Evolutionary conservation across 2,329 filamentous ascomycete species (phyloP).

Genomic region (Lomentospora prolificans): DNA sequence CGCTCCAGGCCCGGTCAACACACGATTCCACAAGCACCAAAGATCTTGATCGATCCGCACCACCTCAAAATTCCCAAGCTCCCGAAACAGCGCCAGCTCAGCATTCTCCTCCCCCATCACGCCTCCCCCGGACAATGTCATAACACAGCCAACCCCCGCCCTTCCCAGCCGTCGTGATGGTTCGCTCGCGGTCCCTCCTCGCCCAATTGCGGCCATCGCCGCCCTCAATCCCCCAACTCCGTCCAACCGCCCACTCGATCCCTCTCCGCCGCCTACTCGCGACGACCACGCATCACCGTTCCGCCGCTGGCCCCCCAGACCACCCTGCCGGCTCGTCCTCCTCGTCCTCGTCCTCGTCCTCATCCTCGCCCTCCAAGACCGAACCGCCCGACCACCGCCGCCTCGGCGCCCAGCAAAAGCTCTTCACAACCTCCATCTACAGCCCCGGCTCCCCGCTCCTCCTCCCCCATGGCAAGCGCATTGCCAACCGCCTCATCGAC

Average conservation of each 20-base stretch:
- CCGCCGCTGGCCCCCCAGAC: background rate
- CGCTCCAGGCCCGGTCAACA: too few species aligned
- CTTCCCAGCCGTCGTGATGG: background rate
- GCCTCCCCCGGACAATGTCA: slow-evolving; percentile 6
- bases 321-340: too few species aligned
- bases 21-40: too few species aligned
- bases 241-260: background rate
- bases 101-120: background rate
- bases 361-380: too few species aligned
- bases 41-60: too few species aligned
- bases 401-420: slow-evolving; percentile 55
- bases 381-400: slow-evolving; percentile 46
- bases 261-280: background rate
- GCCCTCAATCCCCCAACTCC: background rate
- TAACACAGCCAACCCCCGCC: background rate
- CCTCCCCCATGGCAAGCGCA: slow-evolving; percentile 67
- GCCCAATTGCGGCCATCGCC: background rate
- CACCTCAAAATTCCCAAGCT: background rate
- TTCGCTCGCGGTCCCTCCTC: background rate
- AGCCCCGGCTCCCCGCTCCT: slow-evolving; percentile 82
- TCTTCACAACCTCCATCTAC: slow-evolving; percentile 70
- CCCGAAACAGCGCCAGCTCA: background rate
- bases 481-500: slow-evolving; percentile 74
- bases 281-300: background rate
- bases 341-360: too few species aligned